These are phyloP conservation scores for Aspergillus egyptiacus DNA, from an alignment of 495 filamentous ascomycete genomes.

Conservation along the genomic window DNA sequence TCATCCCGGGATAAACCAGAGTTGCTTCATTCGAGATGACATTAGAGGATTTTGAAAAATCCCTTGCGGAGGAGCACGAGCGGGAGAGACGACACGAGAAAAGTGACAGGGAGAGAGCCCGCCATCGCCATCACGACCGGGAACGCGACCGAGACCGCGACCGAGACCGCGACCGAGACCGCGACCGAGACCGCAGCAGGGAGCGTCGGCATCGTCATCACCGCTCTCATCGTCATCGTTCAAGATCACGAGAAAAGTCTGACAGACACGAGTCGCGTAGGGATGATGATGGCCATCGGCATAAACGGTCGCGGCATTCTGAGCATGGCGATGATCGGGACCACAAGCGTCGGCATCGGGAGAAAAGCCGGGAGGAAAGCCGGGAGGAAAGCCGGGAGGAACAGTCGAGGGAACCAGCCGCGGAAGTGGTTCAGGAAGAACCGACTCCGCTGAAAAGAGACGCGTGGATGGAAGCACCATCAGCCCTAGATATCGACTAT, in stretches of 20 bases:
- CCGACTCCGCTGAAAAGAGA: conserved; percentile 55
- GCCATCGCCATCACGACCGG: conserved; percentile 30
- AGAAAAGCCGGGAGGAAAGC: conserved; percentile 21
- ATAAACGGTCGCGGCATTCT: conserved; percentile 50
- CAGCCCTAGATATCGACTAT: conserved; percentile 76
- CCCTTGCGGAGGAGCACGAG: conserved; percentile 39
- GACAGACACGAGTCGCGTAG: conserved; percentile 31
- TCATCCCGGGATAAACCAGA: conserved; percentile 4
- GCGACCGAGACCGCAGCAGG: conserved; percentile 28
- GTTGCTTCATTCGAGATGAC: conserved; percentile 37
- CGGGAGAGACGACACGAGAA: conserved; percentile 32
- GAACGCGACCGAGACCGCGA: background rate
- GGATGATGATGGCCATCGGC: conserved; percentile 44
- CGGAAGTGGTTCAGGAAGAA: conserved; percentile 32
- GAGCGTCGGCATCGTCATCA: conserved; percentile 37
- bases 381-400: conserved; percentile 23
- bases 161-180: conserved; percentile 18
- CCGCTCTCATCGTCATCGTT: conserved; percentile 41
- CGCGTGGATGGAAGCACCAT: conserved; percentile 91
- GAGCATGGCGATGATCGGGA: conserved; percentile 39
- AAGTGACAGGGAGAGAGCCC: conserved; percentile 31
- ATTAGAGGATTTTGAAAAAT: conserved; percentile 51
- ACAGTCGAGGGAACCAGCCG: conserved; percentile 16
- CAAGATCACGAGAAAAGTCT: conserved; percentile 35
- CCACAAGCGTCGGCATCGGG: conserved; percentile 32